These are phyloP conservation scores for Nicotiana noctiflora DNA, from an alignment of 257 asterid species.

Conservation along the genomic window DNA sequence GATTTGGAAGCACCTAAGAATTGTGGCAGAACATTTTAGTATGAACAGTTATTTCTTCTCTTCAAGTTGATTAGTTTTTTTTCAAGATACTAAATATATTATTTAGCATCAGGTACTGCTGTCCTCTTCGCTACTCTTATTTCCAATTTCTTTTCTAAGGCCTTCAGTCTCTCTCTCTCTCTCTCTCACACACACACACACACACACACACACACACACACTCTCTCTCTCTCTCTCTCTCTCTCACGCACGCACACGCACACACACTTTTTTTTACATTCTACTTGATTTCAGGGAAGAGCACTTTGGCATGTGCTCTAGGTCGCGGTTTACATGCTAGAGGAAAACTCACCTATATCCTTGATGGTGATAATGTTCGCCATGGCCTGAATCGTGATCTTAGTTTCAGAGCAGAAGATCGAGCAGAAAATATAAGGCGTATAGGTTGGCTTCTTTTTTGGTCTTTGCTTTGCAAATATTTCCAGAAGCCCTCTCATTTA, in stretches of 20 bases:
- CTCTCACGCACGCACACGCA: no score
- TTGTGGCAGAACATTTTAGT: background rate
- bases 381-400: constrained; percentile 92
- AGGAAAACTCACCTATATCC: constrained; percentile 83
- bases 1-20: background rate
- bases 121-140: background rate
- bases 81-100: background rate
- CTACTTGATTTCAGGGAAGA: constrained; percentile 60
- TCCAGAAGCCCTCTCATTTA: background rate
- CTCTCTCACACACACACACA: no score
- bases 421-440: constrained; percentile 92
- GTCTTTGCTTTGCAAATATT: background rate
- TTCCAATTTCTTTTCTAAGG: background rate
- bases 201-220: background rate
- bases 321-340: constrained; percentile 70
- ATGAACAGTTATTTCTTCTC: background rate
- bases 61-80: background rate
- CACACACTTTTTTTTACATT: background rate
- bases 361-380: constrained; percentile 98
- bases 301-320: constrained; percentile 94
- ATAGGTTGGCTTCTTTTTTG: constrained; percentile 51
- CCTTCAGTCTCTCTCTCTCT: background rate
- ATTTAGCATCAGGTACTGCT: background rate
- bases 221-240: background rate
- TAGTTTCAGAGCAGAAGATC: constrained; percentile 85